Conservation (phyloP, 768 basidiomycete genomes). For the Lactifluus hygrophoroides region DNA sequence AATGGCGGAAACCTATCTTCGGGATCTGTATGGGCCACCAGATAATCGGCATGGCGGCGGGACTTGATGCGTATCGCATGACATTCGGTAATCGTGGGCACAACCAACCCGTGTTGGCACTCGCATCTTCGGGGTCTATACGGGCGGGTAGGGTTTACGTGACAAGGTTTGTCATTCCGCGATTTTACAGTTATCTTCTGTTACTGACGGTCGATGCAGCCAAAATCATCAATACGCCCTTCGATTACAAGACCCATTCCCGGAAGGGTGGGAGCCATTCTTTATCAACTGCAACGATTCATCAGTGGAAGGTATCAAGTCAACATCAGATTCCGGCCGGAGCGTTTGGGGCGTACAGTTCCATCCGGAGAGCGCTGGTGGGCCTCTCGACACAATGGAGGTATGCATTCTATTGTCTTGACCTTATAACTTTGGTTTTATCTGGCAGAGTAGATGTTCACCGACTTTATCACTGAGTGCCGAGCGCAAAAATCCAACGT, state of each 20-base stretch:
- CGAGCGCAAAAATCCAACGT: conserved; percentile 42
- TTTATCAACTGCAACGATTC: conserved; percentile 99
- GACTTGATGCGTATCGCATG: conserved; percentile 96
- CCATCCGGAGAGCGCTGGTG: conserved; percentile 97
- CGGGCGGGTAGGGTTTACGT: conserved; percentile 96
- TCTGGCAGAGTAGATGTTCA: conserved; percentile 64
- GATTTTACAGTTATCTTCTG: not conserved
- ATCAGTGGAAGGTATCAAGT: conserved; percentile 97
- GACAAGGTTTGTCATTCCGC: conserved; percentile 53
- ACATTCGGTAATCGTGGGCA: conserved; percentile 99
- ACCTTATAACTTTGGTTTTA: not conserved
- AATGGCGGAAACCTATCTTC: conserved; percentile 92
- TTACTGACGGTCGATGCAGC: conserved; percentile 29
- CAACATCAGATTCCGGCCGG: conserved; percentile 80
- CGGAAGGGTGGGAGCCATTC: conserved; percentile 95
- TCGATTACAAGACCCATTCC: conserved; percentile 89
- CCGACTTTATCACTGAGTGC: conserved; percentile 83
- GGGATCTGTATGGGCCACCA: conserved; percentile 99
- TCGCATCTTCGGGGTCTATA: conserved; percentile 90
- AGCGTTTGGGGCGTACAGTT: conserved; percentile 98
- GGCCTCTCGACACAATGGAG: conserved; percentile 98
- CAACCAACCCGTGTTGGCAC: conserved; percentile 95
- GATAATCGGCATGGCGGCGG: conserved; percentile 95
- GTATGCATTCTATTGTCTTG: conserved; percentile 31
- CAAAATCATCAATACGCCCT: conserved; percentile 99